Evolutionary conservation across 495 filamentous ascomycete genomes (phyloP).

Genomic region (Talaromyces adpressus): DNA sequence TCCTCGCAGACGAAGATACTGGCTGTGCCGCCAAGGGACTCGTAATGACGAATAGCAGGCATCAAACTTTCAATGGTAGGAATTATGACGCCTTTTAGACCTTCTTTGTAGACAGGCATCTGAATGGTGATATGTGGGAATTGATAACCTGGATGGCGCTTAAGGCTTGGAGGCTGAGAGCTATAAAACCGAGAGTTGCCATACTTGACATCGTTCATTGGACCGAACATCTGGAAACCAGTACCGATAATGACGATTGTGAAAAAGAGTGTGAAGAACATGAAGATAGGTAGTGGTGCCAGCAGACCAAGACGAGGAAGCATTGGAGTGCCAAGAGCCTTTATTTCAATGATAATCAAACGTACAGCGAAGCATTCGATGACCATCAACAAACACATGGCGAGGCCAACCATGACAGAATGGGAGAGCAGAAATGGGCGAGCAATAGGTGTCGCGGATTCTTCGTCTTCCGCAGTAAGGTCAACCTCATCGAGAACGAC

Average conservation of each 20-base stretch:
- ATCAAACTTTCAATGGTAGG: constrained; percentile 58
- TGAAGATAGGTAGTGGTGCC: constrained; percentile 24
- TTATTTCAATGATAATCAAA: constrained; percentile 20
- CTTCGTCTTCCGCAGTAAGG: constrained; percentile 8
- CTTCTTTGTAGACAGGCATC: constrained; percentile 73
- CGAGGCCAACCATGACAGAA: constrained; percentile 22
- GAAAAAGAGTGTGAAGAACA: constrained; percentile 19
- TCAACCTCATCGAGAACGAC: constrained; percentile 7
- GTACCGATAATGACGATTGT: constrained; percentile 15
- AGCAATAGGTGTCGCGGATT: neutral
- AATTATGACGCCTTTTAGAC: constrained; percentile 54
- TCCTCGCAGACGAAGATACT: constrained; percentile 45
- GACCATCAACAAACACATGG: constrained; percentile 10
- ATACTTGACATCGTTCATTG: constrained; percentile 10
- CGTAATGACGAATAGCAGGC: constrained; percentile 60
- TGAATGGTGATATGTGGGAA: constrained; percentile 48
- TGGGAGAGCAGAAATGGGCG: constrained; percentile 13
- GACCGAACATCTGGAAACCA: constrained; percentile 14
- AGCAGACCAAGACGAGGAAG: constrained; percentile 21
- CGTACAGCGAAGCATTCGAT: constrained; percentile 6
- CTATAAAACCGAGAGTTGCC: constrained; percentile 16
- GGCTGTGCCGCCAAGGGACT: constrained; percentile 43
- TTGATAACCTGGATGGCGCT: constrained; percentile 4
- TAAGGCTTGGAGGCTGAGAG: constrained; percentile 10
- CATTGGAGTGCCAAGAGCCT: constrained; percentile 17